Evolutionary conservation across 140 eudicot genomes (phyloP).

Genomic region (Erigeron philadelphicus): DNA sequence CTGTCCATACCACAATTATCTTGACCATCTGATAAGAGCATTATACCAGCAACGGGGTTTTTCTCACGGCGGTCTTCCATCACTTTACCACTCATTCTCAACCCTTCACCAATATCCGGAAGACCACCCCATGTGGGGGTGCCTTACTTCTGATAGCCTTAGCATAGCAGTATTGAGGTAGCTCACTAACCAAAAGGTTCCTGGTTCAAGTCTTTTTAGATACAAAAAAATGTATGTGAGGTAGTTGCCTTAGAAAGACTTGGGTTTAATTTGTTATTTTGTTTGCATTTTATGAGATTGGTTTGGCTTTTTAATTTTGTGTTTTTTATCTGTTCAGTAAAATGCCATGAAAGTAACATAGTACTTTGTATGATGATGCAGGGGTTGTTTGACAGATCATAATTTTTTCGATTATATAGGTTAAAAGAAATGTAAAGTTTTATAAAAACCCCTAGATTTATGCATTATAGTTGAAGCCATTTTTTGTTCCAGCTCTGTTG

Average conservation of each 20-base stretch:
- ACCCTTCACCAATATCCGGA: conserved; percentile 83
- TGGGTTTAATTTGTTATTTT: no score
- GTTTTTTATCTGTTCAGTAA: background rate
- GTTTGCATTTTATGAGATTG: background rate
- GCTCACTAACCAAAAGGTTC: background rate
- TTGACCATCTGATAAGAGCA: conserved; percentile 78
- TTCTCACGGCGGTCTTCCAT: conserved; percentile 80
- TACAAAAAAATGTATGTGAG: no score
- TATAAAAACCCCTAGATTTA: no score
- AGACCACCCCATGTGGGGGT: no score
- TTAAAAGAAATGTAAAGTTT: no score
- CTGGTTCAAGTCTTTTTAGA: background rate
- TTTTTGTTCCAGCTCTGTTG: no score
- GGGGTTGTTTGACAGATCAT: background rate
- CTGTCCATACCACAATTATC: conserved; percentile 60
- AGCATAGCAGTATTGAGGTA: background rate
- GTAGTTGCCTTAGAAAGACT: no score
- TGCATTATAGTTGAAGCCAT: no score
- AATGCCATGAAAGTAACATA: conserved; percentile 5
- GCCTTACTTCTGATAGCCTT: no score
- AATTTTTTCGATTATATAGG: no score
- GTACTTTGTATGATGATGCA: conserved; percentile 6
- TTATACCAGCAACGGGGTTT: conserved; percentile 72
- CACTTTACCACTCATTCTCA: conserved; percentile 64
- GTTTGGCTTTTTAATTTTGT: background rate